Evolutionary conservation across 1,139 yeast genomes (phyloP), one percentile per base, ranked within the genome.

Genomic region (Arxiozyma heterogenica): DNA sequence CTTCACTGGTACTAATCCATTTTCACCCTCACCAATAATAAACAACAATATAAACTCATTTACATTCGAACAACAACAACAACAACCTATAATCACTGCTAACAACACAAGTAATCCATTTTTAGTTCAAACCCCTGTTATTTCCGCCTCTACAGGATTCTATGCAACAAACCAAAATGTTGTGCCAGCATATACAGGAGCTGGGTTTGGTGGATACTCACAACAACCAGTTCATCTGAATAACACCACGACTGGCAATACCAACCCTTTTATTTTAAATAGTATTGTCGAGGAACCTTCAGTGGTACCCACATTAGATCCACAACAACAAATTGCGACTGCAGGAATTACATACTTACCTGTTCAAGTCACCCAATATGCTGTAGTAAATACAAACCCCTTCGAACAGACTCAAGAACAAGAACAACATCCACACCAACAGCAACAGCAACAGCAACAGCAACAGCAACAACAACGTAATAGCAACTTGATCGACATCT

Each of bases 131-230:
- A 41, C 43, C 8, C 49, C 50, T n/a, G 52, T 51, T 27, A n/a
- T 50, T 1, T 22, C 42, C 5, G 41, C 25, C 8, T n/a, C 34
- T 12, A 53, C 50, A 12, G 56, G 56, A 12, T 58, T 69, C 59
- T 43, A 59, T 30, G 50, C 60, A 20, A 49, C 57, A 42, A 54
- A 63, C 42, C 50, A 59, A 12, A 55, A 58, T 30, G 55, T 66
- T 45, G 55, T 65, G 47, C 68, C 79, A 41, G 63, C 73, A 1
- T 73, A 70, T 58, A 81, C 86, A 18, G 85, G 85, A 12, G 75
- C 75, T 46, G 85, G 85, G 0, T 80, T 79, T 67, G 83, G 84
- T 20, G 82, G 82, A 4, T 77, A 77, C 62, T 39, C 56, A 20
- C 42, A 50, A 38, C 50, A 44, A n/a, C 47, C 50, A 41, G 23